Evolutionary conservation across 2,329 filamentous ascomycete species (phyloP).

Genomic region (Aureobasidium sp.): DNA sequence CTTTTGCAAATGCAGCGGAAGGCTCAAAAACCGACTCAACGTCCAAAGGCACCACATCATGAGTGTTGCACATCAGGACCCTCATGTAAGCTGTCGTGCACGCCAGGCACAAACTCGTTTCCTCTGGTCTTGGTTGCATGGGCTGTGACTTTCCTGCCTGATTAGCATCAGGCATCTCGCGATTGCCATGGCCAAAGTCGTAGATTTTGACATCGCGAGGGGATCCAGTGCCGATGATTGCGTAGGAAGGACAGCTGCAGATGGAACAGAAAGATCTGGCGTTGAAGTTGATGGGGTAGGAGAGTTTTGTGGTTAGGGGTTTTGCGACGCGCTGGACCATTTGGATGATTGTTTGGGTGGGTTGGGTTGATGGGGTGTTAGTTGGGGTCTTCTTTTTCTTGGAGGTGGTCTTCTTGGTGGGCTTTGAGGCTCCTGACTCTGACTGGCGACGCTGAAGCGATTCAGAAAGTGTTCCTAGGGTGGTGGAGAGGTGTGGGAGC

Average conservation of each 20-base stretch:
- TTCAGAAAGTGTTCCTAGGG: neutral
- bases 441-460: too few species aligned
- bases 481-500: neutral
- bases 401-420: neutral
- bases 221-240: conserved; percentile 72
- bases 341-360: neutral
- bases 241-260: conserved; percentile 69
- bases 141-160: neutral
- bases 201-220: conserved; percentile 64
- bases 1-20: neutral
- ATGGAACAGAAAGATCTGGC: conserved; percentile 30
- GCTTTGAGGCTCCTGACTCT: neutral
- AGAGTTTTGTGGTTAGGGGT: conserved; percentile 28
- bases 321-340: neutral
- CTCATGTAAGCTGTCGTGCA: conserved; percentile 29
- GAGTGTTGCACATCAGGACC: conserved; percentile 28
- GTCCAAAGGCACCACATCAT: conserved; percentile 14
- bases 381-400: neutral
- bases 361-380: too few species aligned
- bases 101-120: conserved; percentile 30
- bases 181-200: neutral
- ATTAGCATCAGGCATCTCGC: neutral
- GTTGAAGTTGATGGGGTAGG: conserved; percentile 33
- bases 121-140: neutral
- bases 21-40: neutral